phyloP scores from a whole-genome alignment of 2,329 filamentous ascomycete genomes.

The Trichoderma asperellum region DNA sequence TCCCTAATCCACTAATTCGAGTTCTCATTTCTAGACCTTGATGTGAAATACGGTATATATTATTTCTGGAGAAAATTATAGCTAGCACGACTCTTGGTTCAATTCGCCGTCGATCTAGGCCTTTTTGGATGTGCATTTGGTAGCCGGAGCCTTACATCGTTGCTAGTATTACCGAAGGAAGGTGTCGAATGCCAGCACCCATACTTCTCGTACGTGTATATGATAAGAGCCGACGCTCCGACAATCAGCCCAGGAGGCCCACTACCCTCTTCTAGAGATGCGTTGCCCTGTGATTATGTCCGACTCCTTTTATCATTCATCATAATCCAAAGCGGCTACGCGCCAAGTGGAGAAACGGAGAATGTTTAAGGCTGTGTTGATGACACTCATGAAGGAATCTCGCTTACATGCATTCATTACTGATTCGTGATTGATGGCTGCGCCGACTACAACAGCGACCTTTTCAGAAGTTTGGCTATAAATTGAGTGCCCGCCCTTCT shows the following conservation, averaged over 20 bases:
- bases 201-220: neutral
- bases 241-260: neutral
- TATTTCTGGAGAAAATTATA: too few species aligned
- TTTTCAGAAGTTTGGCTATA: neutral
- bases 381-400: neutral
- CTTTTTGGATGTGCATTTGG: neutral
- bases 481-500: neutral
- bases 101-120: too few species aligned
- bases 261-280: neutral
- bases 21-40: too few species aligned
- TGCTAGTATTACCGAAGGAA: neutral
- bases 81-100: too few species aligned
- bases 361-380: neutral
- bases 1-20: too few species aligned
- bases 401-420: neutral
- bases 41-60: too few species aligned
- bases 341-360: neutral
- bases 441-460: neutral
- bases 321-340: neutral
- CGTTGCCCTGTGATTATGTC: neutral
- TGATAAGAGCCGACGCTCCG: neutral
- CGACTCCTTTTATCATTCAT: neutral
- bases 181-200: neutral
- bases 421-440: neutral
- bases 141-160: neutral